Evolutionary conservation across 1,284 basidiomycete species (phyloP).

Genomic region (Acaromyces ingoldii): DNA sequence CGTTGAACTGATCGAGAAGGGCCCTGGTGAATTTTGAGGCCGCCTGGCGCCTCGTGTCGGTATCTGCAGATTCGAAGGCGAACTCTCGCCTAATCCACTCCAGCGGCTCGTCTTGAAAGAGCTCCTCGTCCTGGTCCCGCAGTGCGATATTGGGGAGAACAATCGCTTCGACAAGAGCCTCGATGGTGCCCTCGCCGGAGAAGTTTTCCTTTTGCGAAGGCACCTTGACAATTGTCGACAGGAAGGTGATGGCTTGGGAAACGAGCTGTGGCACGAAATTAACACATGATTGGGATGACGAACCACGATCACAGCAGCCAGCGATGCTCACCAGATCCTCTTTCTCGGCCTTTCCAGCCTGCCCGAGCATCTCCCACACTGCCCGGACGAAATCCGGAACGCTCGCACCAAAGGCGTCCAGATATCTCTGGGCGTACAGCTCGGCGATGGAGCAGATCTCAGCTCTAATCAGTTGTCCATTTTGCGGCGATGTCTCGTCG

Average conservation of each 20-base stretch:
- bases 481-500: slow-evolving; percentile 75
- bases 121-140: slow-evolving; percentile 84
- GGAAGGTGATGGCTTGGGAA: slow-evolving; percentile 84
- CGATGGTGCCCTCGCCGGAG: slow-evolving; percentile 64
- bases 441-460: slow-evolving; percentile 87
- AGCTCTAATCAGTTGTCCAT: slow-evolving; percentile 80
- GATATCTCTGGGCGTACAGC: slow-evolving; percentile 85
- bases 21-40: slow-evolving; percentile 88
- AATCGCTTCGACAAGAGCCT: slow-evolving; percentile 78
- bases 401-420: slow-evolving; percentile 71
- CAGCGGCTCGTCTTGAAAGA: slow-evolving; percentile 94
- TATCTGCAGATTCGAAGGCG: slow-evolving; percentile 55
- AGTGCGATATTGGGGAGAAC: slow-evolving; percentile 87
- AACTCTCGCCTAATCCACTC: slow-evolving; percentile 91
- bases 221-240: slow-evolving; percentile 75
- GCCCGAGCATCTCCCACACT: slow-evolving; percentile 84
- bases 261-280: slow-evolving; percentile 61
- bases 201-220: slow-evolving; percentile 62
- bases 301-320: neutral
- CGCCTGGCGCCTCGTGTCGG: slow-evolving; percentile 78
- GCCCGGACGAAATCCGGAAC: slow-evolving; percentile 78
- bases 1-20: slow-evolving; percentile 72
- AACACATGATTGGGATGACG: slow-evolving; percentile 2
- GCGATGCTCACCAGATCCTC: slow-evolving; percentile 68
- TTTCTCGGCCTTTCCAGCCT: slow-evolving; percentile 54